phyloP scores from a whole-genome alignment of 768 basidiomycete genomes.

The Baorangia bicolor region DNA sequence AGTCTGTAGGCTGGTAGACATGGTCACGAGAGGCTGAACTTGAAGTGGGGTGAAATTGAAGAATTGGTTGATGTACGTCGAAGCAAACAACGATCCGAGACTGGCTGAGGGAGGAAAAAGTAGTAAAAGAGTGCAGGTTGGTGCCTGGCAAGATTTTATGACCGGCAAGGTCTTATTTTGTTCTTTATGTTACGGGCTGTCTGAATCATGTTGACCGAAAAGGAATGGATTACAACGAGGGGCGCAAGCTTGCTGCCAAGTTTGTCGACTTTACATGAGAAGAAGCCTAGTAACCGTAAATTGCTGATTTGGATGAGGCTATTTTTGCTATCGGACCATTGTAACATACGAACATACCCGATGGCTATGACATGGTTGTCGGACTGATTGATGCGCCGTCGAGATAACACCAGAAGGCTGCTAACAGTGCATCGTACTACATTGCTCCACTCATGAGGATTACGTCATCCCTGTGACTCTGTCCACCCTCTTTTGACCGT shows the following conservation, averaged over 20 bases:
- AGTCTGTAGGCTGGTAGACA: not conserved
- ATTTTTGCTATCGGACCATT: not conserved
- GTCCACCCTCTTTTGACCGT: too few species aligned
- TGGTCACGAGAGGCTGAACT: not conserved
- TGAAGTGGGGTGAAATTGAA: not conserved
- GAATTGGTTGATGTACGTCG: not conserved
- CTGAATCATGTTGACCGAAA: too few species aligned
- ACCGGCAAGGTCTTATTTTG: too few species aligned
- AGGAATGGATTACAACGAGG: not conserved
- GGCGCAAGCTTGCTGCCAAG: not conserved
- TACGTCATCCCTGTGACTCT: not conserved
- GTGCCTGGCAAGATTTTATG: not conserved
- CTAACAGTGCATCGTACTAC: not conserved
- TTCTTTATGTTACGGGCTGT: too few species aligned
- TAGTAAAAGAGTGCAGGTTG: not conserved
- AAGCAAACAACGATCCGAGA: not conserved
- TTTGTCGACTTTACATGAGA: not conserved
- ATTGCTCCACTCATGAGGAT: not conserved
- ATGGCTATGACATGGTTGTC: not conserved
- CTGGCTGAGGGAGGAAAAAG: too few species aligned
- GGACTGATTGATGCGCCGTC: not conserved
- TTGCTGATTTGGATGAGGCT: not conserved
- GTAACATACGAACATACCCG: too few species aligned
- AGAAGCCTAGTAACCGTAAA: not conserved
- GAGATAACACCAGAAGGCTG: not conserved